These are phyloP conservation scores for Lepidium aucheri DNA, from an alignment of 345 rosid species.

Conservation along the genomic window DNA sequence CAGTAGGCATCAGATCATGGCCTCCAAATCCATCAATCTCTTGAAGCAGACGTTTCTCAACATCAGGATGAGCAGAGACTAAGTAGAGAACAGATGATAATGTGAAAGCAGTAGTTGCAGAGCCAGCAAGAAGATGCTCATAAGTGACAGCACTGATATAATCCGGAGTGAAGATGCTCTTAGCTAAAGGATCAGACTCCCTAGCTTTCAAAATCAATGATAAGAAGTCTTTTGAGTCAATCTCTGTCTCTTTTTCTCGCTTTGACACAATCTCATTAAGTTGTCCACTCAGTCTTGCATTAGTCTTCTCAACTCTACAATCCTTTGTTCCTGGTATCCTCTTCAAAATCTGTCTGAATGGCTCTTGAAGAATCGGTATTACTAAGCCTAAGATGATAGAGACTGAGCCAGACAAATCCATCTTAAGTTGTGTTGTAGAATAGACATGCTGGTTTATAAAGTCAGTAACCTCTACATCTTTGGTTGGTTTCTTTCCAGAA, in stretches of 20 bases:
- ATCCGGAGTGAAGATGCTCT: conserved; percentile 51
- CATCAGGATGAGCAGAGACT: conserved; percentile 62
- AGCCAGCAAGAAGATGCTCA: conserved; percentile 92
- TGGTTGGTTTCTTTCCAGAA: conserved; percentile 30
- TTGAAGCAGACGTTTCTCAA: conserved; percentile 56
- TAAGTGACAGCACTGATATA: conserved; percentile 81
- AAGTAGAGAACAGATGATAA: conserved; percentile 63
- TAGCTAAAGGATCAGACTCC: conserved; percentile 46
- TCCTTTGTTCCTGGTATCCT: conserved; percentile 87
- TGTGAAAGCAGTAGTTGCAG: conserved; percentile 81
- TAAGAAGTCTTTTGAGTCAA: conserved; percentile 63
- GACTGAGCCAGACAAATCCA: conserved; percentile 78
- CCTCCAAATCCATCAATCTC: conserved; percentile 71
- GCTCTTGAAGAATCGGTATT: conserved; percentile 73
- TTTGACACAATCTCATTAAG: conserved; percentile 67
- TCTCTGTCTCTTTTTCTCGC: conserved; percentile 44
- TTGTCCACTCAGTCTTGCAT: conserved; percentile 40
- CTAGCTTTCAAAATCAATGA: conserved; percentile 61
- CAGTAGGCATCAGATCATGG: conserved; percentile 43
- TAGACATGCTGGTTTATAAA: conserved; percentile 78
- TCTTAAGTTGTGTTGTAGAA: conserved; percentile 89
- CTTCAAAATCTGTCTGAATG: conserved; percentile 72
- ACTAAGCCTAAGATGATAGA: conserved; percentile 72
- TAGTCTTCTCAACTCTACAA: conserved; percentile 65
- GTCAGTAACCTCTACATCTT: conserved; percentile 42